Base-by-base conservation (phyloP, 345 rosid species). In the Ceriops tagal region DNA sequence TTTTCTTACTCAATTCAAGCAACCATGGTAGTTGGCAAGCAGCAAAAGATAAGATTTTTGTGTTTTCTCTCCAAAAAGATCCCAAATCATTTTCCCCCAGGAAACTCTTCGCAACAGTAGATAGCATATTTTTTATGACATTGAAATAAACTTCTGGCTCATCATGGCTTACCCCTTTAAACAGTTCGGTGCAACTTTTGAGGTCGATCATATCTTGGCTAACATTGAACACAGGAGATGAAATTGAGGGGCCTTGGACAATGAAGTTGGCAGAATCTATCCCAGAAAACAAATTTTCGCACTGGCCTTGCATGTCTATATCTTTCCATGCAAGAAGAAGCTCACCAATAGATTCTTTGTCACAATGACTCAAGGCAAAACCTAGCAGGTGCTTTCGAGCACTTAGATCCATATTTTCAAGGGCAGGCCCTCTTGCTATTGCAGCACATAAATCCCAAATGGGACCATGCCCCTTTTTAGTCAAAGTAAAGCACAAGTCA, bases 361-460 rank as follows among this genome's bases (percentile, higher is more conserved):
- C 98, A 74, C 97, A 95, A 73, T 95, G 91, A 82, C 93, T 87
- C 78, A 92, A 79, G 70, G 98, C 92, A 78, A 95, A 95, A 71
- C 98, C 98, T 66, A 95, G 72, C 19, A 92, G 78, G 67, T 85
- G 83, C 78, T 95, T 95, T 70, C 98, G 83, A 67, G 97, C 89
- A 74, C 69, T 80, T 71, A 85, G 71, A 68, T 90, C 99, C 91
- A 95, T 92, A 74, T 85, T 83, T 64, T 90, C 96, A 78, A 92
- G 96, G 69, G 89, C 85, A 72, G 96, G 98, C 73, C 98, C 98
- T 75, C 96, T 92, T 53, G 98, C 99, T 70, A 95, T 90, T 80
- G 99, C 98, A 76, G 96, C 93, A 85, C 93, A 89, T 75, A 95
- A 82, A 80, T 95, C 99, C 99, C 99, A 95, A 80, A 92, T 77